Conservation (phyloP, 2,329 filamentous ascomycete genomes). For the Fusarium coffeatum region DNA sequence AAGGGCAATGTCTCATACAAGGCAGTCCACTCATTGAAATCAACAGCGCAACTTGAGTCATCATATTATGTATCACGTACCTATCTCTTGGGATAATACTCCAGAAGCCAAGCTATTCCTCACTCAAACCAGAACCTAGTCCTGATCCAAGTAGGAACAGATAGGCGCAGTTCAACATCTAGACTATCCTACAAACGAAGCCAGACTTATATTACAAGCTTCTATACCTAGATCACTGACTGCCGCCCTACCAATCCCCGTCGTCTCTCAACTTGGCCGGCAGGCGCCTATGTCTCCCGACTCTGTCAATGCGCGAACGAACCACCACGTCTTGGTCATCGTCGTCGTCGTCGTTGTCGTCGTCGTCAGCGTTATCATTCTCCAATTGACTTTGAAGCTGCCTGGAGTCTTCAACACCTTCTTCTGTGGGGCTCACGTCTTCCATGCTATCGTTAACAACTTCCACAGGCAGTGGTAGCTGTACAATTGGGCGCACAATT, state of each 20-base stretch:
- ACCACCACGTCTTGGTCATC: slow-evolving; percentile 50
- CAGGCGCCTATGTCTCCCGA: slow-evolving; percentile 48
- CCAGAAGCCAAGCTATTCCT: background rate
- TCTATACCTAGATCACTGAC: slow-evolving; percentile 21
- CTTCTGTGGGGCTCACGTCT: slow-evolving; percentile 49
- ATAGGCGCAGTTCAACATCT: background rate
- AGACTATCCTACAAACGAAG: slow-evolving; percentile 20
- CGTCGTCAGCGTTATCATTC: slow-evolving; percentile 47
- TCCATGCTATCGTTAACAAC: slow-evolving; percentile 37
- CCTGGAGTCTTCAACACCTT: slow-evolving; percentile 33
- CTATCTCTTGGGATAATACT: slow-evolving; percentile 4
- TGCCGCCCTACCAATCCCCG: slow-evolving; percentile 36
- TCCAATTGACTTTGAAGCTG: slow-evolving; percentile 29
- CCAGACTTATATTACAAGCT: background rate
- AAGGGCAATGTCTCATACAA: background rate
- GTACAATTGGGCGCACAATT: slow-evolving; percentile 20
- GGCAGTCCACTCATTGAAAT: background rate
- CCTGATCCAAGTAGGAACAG: slow-evolving; percentile 10
- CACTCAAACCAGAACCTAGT: slow-evolving; percentile 15
- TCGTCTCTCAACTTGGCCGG: slow-evolving; percentile 54
- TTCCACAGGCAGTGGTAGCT: slow-evolving; percentile 7
- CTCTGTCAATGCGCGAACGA: slow-evolving; percentile 41
- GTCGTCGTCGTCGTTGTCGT: slow-evolving; percentile 50
- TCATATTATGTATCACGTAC: slow-evolving; percentile 3
- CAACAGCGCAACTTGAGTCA: background rate